Conservation (phyloP, 345 rosid genomes). For the Gossypium herbaceum region DNA sequence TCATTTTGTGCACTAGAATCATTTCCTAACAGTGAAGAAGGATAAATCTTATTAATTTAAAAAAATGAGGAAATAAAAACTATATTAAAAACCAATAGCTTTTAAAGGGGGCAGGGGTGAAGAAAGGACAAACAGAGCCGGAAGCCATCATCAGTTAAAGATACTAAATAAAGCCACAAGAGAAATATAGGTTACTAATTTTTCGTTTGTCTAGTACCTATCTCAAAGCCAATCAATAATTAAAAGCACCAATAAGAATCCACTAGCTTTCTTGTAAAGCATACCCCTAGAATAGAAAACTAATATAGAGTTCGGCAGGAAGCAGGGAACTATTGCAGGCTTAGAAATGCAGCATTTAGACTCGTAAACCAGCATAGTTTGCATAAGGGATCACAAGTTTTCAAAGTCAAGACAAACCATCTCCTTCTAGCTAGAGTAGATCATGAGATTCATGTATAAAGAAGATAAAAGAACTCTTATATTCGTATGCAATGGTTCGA, state of each 20-base stretch:
- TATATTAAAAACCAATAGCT: not conserved
- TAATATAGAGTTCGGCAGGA: not conserved
- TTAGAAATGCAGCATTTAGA: not conserved
- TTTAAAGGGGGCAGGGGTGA: not conserved
- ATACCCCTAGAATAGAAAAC: not conserved
- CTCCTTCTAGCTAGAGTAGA: not conserved
- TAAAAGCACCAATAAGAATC: not conserved
- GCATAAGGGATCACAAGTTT: not conserved
- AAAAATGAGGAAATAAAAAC: not conserved
- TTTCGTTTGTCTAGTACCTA: not conserved
- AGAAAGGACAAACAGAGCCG: not conserved
- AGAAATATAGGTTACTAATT: not conserved
- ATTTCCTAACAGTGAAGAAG: constrained; percentile 50
- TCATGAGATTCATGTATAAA: not conserved
- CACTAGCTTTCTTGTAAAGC: constrained; percentile 1
- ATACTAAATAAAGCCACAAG: not conserved
- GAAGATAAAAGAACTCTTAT: not conserved
- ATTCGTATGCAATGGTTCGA: not conserved
- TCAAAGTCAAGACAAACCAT: not conserved
- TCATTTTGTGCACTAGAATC: constrained; percentile 86
- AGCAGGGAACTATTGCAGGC: not conserved
- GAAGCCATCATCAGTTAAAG: not conserved
- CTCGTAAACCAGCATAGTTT: not conserved
- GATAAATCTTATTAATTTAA: not conserved
- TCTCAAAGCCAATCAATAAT: not conserved